Percentiles rank a stretch among this genome's conserved stretches.
Conservation (phyloP, 208 protist species). For the Leishmania braziliensis region DNA sequence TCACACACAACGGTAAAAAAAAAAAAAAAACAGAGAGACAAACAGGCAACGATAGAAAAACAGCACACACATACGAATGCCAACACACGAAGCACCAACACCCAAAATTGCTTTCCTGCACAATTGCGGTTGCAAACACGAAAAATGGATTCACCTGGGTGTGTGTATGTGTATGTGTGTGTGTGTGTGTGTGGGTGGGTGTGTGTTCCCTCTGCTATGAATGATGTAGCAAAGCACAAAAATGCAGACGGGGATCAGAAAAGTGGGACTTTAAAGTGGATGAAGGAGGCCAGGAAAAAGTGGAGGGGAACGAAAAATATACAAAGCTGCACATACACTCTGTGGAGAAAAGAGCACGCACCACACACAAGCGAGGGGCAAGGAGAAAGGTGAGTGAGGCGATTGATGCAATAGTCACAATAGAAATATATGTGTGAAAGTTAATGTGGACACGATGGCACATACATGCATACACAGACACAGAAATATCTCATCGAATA, state of each 20-base stretch:
- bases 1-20: background rate
- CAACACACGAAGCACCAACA: too few relatives aligned
- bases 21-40: background rate
- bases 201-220: too few relatives aligned
- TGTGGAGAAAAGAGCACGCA: background rate
- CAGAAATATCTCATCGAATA: background rate
- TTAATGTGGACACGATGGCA: background rate
- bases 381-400: background rate
- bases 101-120: too few relatives aligned
- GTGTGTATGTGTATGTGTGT: background rate
- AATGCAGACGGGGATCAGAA: background rate
- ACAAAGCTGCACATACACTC: background rate
- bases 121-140: too few relatives aligned
- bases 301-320: background rate
- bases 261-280: background rate
- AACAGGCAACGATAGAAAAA: constrained; percentile 8
- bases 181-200: background rate
- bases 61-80: too few relatives aligned
- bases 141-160: too few relatives aligned
- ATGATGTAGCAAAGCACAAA: too few relatives aligned
- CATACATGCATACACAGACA: background rate
- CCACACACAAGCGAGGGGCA: constrained; percentile 11
- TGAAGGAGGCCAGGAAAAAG: background rate
- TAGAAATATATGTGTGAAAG: background rate
- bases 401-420: background rate